Base-by-base conservation (phyloP, 805 yeast genomes). In the Monosporozyma siamensis region DNA sequence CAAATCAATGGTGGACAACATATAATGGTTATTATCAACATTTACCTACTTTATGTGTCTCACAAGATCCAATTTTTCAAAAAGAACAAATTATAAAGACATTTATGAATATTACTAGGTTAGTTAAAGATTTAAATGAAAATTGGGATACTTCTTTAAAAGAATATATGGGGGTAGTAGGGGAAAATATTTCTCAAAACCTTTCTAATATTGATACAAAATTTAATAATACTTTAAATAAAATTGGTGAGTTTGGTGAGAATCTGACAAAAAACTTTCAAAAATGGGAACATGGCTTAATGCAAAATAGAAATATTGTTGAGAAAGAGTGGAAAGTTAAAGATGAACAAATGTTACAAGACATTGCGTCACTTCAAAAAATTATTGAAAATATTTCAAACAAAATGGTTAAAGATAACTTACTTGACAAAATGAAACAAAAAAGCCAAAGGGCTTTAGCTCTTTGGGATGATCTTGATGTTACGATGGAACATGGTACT, bases 1-100 rank as follows among this genome's bases (percentile, higher is more conserved):
- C 66, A 3, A 66, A 77, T 0, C 82, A 80, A 49, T 76, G 80
- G 71, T 82, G 90, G 90, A 80, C 88, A 0, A 77, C 81, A 0
- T 81, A 72, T 53, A 78, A 78, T 47, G 86, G 86, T 0, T 74
- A 80, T 51, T 80, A 74, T 55, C 68, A 78, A 37, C 69, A 72
- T 25, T 61, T 80, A 3, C 65, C 74, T 2, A 65, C 68, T 2
- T 62, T 79, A 0, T 82, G 88, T 51, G 59, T 62, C 46, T 77
- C 74, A 43, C 71, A 73, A 38, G 64, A 75, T 0, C 47, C 72
- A 1, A 79, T 80, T 0, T 73, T 55, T 49, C 75, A 74, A 44
- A 75, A 74, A 48, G 74, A 72, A 26, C 75, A 71, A 42, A 65
- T 77, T 0, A 44, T 75, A 39, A 54, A 60, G 10, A 49, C 75